These are phyloP conservation scores for Colletotrichum endophyticum DNA, from an alignment of 2,329 filamentous ascomycete genomes.

Conservation along the genomic window DNA sequence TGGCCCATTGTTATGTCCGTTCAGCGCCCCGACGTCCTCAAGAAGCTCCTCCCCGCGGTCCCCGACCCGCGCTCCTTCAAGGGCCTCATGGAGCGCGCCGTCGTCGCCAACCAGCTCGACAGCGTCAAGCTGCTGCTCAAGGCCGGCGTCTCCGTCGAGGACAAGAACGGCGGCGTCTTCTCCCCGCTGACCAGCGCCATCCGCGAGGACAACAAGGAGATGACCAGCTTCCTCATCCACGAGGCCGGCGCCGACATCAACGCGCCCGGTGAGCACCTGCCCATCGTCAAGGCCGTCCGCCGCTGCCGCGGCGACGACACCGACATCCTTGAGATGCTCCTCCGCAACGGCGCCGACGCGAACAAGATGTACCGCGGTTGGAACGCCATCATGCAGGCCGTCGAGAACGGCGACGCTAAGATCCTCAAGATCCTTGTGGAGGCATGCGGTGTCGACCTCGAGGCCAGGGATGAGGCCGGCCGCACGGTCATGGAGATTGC, in stretches of 20 bases:
- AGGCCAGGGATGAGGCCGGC: conserved; percentile 58
- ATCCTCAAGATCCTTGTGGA: conserved; percentile 58
- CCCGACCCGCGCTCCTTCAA: conserved; percentile 66
- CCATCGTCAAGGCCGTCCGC: conserved; percentile 72
- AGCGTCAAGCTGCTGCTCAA: conserved; percentile 69
- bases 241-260: conserved; percentile 69
- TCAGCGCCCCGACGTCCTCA: conserved; percentile 62
- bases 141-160: conserved; percentile 71
- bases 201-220: conserved; percentile 65
- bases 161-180: conserved; percentile 76
- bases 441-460: conserved; percentile 55
- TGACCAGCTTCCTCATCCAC: conserved; percentile 65
- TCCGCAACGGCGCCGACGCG: conserved; percentile 68
- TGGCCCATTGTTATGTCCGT: conserved; percentile 77
- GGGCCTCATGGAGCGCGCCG: conserved; percentile 71
- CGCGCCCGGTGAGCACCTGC: conserved; percentile 72
- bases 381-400: conserved; percentile 69
- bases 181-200: conserved; percentile 71
- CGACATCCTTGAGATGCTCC: conserved; percentile 66
- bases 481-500: conserved; percentile 63
- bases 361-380: conserved; percentile 72
- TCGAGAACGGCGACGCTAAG: conserved; percentile 65
- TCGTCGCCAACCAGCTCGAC: conserved; percentile 69
- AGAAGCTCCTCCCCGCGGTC: conserved; percentile 61
- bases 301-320: conserved; percentile 60